A percentile compares a stretch with the other conserved stretches of the same genome.
Evolutionary conservation across 352 stramenopile genomes (phyloP).

Genomic region (Pythium oligandrum): DNA sequence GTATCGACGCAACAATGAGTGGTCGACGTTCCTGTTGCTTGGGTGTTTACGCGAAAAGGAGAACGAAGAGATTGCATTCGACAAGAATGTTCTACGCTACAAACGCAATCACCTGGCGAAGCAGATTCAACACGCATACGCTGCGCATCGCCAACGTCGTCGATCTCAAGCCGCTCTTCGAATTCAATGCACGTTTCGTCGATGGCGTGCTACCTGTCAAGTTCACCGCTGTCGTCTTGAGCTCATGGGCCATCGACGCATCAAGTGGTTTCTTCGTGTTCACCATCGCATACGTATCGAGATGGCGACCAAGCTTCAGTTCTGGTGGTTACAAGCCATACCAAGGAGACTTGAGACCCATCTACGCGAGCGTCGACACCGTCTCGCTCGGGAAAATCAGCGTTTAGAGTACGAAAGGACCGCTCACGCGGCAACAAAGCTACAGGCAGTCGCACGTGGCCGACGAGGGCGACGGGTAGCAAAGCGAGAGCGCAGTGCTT

Average conservation of each 20-base stretch:
- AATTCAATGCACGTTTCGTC: constrained; percentile 48
- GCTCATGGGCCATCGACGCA: constrained; percentile 53
- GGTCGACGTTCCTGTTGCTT: constrained; percentile 77
- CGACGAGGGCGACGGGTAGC: constrained; percentile 33
- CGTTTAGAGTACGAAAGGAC: too few relatives aligned
- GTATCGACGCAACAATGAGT: constrained; percentile 82
- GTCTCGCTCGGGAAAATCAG: neutral
- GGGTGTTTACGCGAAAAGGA: constrained; percentile 70
- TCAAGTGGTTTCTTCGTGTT: constrained; percentile 78
- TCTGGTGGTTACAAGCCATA: constrained; percentile 60
- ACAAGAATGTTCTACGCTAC: constrained; percentile 33
- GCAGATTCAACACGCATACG: constrained; percentile 39
- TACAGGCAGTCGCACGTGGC: constrained; percentile 53
- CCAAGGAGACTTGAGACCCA: constrained; percentile 42
- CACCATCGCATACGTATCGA: constrained; percentile 35
- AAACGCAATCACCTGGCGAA: constrained; percentile 36
- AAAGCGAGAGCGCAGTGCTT: constrained; percentile 31
- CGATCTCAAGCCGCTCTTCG: constrained; percentile 23
- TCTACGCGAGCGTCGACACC: constrained; percentile 24
- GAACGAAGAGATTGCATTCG: constrained; percentile 51
- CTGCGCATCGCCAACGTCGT: constrained; percentile 19
- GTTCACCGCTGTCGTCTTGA: constrained; percentile 28
- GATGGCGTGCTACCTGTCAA: constrained; percentile 20
- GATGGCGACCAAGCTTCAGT: constrained; percentile 51
- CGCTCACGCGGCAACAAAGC: constrained; percentile 23